Base-by-base conservation (phyloP, 306 rosid species). In the Lathyrus sativus region DNA sequence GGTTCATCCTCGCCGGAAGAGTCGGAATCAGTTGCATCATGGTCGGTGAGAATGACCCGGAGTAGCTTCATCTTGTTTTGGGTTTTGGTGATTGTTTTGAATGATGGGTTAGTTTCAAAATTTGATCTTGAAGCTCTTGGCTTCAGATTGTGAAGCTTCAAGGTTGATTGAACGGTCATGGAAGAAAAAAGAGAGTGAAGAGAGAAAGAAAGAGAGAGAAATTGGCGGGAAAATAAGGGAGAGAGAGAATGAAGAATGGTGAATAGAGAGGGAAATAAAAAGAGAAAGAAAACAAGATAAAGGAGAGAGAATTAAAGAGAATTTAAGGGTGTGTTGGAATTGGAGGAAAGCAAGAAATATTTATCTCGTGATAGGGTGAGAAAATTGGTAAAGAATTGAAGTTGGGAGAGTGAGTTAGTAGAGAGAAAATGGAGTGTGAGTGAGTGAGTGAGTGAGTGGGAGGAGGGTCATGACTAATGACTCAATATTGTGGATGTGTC, bases 21-120 rank as follows among this genome's bases (percentile, higher is more conserved):
- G 12, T 90, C 95, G 0, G 95, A 83, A 35, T 91, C 95, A 1
- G 97, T 91, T 39, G 95, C 92, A 9, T 91, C 86, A 33, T 78
- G 83, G 67, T 91, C 97, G 11, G 97, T 81, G 76, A 76, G 64
- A n/a, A 88, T 91, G 84, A 91, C 76, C 60, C 90, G 78, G 17
- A 91, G 72, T 19, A 85, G 72, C 77, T 77, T 88, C 8, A 70
- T 38, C 4, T 38, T 39, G 12, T 17, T 78, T 5, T 51, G 75
- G 22, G 61, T 6, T 70, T 41, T 74, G 13, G 4, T 11, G 44
- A 45, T 10, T 26, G 74, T 77, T 68, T 58, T 64, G 72, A 67
- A 50, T 78, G 51, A 49, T 55, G 81, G 75, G 68, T 66, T 38
- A 0, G 42, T 55, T n/a, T 72, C 66, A 57, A 59, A 71, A 69